These are phyloP conservation scores for Leccinum insigne DNA, from an alignment of 1,284 basidiomycete species.

Conservation along the genomic window DNA sequence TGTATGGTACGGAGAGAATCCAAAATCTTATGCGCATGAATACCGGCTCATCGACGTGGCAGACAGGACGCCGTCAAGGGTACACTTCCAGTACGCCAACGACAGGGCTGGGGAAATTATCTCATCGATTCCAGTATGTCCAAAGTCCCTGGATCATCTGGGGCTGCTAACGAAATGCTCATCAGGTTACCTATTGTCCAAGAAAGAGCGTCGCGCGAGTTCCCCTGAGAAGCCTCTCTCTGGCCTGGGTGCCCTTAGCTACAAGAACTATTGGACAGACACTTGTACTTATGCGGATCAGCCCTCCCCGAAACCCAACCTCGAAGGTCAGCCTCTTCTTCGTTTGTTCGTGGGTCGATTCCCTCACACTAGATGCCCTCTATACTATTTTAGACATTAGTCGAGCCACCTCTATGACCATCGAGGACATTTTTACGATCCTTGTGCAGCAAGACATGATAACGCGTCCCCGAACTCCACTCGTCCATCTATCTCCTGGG, in stretches of 20 bases:
- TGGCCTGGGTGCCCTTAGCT: conserved; percentile 86
- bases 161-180: conserved; percentile 2
- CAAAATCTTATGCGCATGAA: neutral
- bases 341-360: conserved; percentile 14
- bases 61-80: conserved; percentile 3
- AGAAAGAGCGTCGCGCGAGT: conserved; percentile 87
- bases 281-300: conserved; percentile 78
- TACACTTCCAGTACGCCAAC: conserved; percentile 92
- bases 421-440: conserved; percentile 84
- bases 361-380: conserved; percentile 20
- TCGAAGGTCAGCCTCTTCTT: conserved; percentile 67
- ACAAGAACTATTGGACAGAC: conserved; percentile 92
- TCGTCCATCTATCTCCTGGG: conserved; percentile 61
- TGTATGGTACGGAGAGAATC: conserved; percentile 66
- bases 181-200: conserved; percentile 92
- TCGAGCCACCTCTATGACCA: conserved; percentile 85
- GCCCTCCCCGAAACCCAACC: conserved; percentile 55
- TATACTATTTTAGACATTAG: conserved; percentile 70
- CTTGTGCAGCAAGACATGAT: conserved; percentile 85
- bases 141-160: conserved; percentile 19
- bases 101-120: conserved; percentile 94
- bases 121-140: conserved; percentile 95
- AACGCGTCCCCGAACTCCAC: conserved; percentile 47
- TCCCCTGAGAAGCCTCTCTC: conserved; percentile 95
- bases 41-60: neutral